Percentiles rank a stretch among this genome's conserved stretches.
These are phyloP conservation scores for Penicillium sp. DNA, from an alignment of 2,329 filamentous ascomycete species.

Conservation along the genomic window DNA sequence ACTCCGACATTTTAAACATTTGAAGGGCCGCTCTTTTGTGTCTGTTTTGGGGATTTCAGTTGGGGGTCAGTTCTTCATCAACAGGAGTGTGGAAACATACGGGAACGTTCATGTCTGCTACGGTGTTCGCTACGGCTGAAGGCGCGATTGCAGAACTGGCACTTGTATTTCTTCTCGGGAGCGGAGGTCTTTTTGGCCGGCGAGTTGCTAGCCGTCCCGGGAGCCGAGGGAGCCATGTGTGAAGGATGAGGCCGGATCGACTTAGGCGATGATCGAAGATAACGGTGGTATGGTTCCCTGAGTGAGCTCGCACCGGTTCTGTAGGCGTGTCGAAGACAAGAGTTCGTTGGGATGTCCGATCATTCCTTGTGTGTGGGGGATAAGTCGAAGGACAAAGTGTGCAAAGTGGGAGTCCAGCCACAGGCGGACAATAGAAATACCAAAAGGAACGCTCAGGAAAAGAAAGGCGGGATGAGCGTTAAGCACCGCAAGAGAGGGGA, in stretches of 20 bases:
- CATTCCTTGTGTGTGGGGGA: constrained; percentile 40
- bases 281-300: constrained; percentile 37
- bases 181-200: constrained; percentile 76
- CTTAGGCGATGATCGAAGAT: constrained; percentile 23
- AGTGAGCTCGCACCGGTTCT: constrained; percentile 42
- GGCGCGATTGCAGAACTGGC: constrained; percentile 95
- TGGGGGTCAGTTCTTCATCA: not conserved
- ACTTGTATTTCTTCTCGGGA: constrained; percentile 98
- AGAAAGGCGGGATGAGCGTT: constrained; percentile 24
- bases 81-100: constrained; percentile 58
- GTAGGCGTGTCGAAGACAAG: constrained; percentile 39
- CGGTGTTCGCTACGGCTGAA: constrained; percentile 97
- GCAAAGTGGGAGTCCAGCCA: constrained; percentile 37
- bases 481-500: constrained; percentile 19
- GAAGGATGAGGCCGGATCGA: constrained; percentile 18
- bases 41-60: constrained; percentile 51
- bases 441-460: constrained; percentile 18
- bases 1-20: constrained; percentile 95
- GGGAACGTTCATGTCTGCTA: constrained; percentile 92
- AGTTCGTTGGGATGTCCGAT: constrained; percentile 40
- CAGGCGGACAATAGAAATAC: constrained; percentile 30
- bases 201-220: constrained; percentile 63
- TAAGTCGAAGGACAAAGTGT: constrained; percentile 10
- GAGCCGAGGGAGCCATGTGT: constrained; percentile 45
- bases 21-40: constrained; percentile 98